Evolutionary conservation across 75 land plant genomes (phyloP), one percentile per base, ranked within the genome.

Genomic region (Adiantum capillusveneris): DNA sequence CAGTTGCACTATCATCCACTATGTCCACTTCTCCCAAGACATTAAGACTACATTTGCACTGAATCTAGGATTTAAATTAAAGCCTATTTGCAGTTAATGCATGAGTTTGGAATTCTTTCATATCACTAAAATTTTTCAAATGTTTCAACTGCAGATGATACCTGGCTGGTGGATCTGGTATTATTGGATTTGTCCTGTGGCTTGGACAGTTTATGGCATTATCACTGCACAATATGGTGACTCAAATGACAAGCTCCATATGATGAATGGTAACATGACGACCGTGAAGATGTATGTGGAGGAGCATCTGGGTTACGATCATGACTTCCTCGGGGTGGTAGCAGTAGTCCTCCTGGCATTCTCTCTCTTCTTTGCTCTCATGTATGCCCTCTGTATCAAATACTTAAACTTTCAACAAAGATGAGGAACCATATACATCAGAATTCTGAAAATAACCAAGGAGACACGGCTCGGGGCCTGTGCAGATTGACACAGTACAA

Each of bases 101-200:
- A n/a, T n/a, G n/a, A n/a, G n/a, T n/a, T n/a, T n/a, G n/a, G n/a
- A n/a, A n/a, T n/a, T n/a, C n/a, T n/a, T n/a, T n/a, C n/a, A n/a
- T n/a, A n/a, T n/a, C n/a, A n/a, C n/a, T n/a, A n/a, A n/a, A n/a
- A n/a, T n/a, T n/a, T n/a, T n/a, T n/a, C n/a, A n/a, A n/a, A n/a
- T n/a, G n/a, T n/a, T 16, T 30, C 41, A 14, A 16, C 6, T 41
- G 61, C 76, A 69, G 69, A 71, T 37, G 24, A 75, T 75, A 29
- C 78, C 78, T 29, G 46, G 53, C 18, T 76, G 79, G 79, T 76
- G 79, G 79, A 62, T 72, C 12, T 76, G 76, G 79, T 76, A 76
- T 68, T 76, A 71, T 29, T 76, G 69, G 75, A 73, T 64, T 1
- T 76, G 79, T 31, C 79, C 79, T 14, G 73, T 69, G 28, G 65